Base-by-base conservation (phyloP, 2,329 filamentous ascomycete genomes). In the Penicillium sp. region DNA sequence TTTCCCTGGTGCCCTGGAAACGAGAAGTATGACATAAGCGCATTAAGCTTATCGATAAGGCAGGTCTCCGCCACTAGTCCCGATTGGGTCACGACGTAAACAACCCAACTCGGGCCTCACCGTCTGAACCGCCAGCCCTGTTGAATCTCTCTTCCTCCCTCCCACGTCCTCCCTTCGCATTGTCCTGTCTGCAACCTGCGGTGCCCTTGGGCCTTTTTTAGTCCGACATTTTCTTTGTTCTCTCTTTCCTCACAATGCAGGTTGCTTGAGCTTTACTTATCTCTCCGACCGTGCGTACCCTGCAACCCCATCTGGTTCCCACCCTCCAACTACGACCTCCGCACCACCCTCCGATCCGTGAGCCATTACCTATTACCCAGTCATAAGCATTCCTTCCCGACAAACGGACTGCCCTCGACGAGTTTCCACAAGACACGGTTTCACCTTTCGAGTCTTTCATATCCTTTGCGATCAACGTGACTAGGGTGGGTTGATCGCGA, bases 21-120 rank as follows among this genome's bases (percentile, higher is more conserved):
- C 68, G 49, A 55, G 26, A 47, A 19, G n/a, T 26, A 49, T 64
- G 53, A 64, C 58, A 59, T 64, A 66, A 67, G 59, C 58, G 56
- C 64, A 72, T 74, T 76, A 77, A 77, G 75, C 76, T 79, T 79
- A 79, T 78, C 77, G 77, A 79, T 79, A 79, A 76, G 67, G 15
- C 37, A 33, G 10, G 22, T 45, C 55, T 50, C 64, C 53, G 22
- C 30, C 71, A 64, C 77, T 79, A 78, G 69, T 60, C 77, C 76
- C 38, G 57, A 78, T 75, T 24, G 47, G 69, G 75, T 26, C 63
- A 69, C 66, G 68, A 73, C 65, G 76, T 79, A 79, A 79, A 79
- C 76, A 74, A 71, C 72, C 65, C 70, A 64, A 63, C 60, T 76
- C 71, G 72, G 75, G 74, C 72, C 72, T 77, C 74, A 75, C 74